Base-by-base conservation (phyloP, 2,329 filamentous ascomycete species). In the Phaeosphaeriaceae sp. region DNA sequence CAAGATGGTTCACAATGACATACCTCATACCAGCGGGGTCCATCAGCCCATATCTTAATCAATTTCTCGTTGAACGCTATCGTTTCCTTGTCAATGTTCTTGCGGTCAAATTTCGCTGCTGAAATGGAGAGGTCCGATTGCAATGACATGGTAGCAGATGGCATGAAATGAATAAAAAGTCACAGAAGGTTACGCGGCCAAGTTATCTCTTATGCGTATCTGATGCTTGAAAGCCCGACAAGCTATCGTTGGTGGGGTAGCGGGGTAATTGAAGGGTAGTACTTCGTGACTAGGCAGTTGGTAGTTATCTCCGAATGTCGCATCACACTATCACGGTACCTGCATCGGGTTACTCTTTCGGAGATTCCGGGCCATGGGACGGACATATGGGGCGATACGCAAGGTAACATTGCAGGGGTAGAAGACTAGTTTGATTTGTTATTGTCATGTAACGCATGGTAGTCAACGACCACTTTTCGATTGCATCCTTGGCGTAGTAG, bases 21-120 rank as follows among this genome's bases (percentile, higher is more conserved):
- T 65, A 84, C 83, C 68, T 86, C 81, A 42, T 79, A 85, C 84
- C 84, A 86, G 61, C 79, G 76, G 3, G 83, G 82, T 0, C 76
- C 79, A 19, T 72, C 69, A 15, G 76, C 74, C 69, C 77, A 80
- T 19, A 83, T 74, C 56, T 79, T 68, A 19, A 80, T 80, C 27
- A 82, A 58, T 7, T 71, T 66, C n/a, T 79, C 70, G 58, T 85
- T 85, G 63, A 82, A 76, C 13, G 76, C 71, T 11, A 75, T 62
- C 0, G 82, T 82, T 57, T 81, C 69, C 42, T 80, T 67, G 31
- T 78, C 71, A 21, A 79, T 74, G 3, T 75, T 69, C 7, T 71
- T 68, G 21, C 77, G 78, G 54, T 79, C 71, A 62, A 85, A 84
- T 56, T 81, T 82, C 19, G 74, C 70, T 17, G 69, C 69, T 61